These are phyloP conservation scores for Apiospora marii DNA, from an alignment of 2,329 filamentous ascomycete species.

Conservation along the genomic window DNA sequence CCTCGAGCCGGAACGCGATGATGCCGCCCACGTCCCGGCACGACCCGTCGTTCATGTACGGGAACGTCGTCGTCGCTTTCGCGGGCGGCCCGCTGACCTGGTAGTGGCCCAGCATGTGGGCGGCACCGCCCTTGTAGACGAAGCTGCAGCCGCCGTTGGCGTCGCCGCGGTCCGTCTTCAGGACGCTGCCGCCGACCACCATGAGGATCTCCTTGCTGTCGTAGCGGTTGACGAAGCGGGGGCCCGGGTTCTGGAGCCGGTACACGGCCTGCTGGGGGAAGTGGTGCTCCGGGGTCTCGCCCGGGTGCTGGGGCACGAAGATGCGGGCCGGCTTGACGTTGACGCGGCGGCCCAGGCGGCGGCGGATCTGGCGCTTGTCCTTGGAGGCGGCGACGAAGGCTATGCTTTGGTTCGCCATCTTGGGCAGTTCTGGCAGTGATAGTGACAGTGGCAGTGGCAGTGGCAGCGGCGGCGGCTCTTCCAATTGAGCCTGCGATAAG, in stretches of 20 bases:
- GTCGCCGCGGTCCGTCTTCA: slow-evolving; percentile 48
- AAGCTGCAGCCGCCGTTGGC: slow-evolving; percentile 52
- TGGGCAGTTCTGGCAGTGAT: neutral
- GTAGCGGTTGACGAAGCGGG: slow-evolving; percentile 43
- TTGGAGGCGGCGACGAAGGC: slow-evolving; percentile 29
- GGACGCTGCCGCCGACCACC: slow-evolving; percentile 55
- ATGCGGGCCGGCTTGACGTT: slow-evolving; percentile 38
- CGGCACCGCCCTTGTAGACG: slow-evolving; percentile 34
- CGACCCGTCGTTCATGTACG: slow-evolving; percentile 19
- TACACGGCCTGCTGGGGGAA: slow-evolving; percentile 43
- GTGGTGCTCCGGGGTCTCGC: slow-evolving; percentile 42
- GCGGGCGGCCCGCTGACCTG: slow-evolving; percentile 18
- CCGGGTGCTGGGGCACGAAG: slow-evolving; percentile 37
- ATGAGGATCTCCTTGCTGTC: slow-evolving; percentile 47
- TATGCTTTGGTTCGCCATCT: slow-evolving; percentile 24
- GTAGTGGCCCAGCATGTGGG: neutral
- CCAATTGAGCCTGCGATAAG: neutral
- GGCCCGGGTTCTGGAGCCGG: slow-evolving; percentile 34
- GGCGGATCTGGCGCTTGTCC: slow-evolving; percentile 29
- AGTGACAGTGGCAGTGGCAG: neutral
- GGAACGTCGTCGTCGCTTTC: slow-evolving; percentile 12
- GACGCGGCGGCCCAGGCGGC: slow-evolving; percentile 34
- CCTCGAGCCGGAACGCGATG: slow-evolving; percentile 49
- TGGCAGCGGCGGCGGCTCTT: neutral
- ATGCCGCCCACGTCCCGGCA: slow-evolving; percentile 30